Percentiles rank a stretch among this genome's conserved stretches.
Conservation (phyloP, 192 early-diverging fungal species). For the Podila epicladia region DNA sequence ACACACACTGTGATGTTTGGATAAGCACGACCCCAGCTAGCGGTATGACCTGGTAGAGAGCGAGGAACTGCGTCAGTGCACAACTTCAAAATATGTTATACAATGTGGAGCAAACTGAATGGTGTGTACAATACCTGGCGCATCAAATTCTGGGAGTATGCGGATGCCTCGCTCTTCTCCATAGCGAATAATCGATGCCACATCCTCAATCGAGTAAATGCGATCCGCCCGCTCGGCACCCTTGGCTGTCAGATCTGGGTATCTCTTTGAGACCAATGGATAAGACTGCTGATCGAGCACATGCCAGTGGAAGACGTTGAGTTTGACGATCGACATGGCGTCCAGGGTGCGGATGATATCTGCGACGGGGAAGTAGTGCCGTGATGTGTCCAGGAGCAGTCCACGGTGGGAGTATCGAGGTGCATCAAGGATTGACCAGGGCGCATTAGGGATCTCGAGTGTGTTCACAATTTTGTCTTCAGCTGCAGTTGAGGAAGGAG, state of each 20-base stretch:
- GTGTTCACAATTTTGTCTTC: neutral
- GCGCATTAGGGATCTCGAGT: constrained; percentile 34
- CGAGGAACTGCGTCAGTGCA: too few species aligned
- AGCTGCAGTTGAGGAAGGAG: neutral
- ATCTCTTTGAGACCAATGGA: constrained; percentile 68
- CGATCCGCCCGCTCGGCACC: constrained; percentile 70
- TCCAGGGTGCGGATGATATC: constrained; percentile 76
- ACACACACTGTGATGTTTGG: constrained; percentile 65
- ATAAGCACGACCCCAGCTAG: constrained; percentile 50
- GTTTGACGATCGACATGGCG: constrained; percentile 81
- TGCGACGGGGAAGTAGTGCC: constrained; percentile 74
- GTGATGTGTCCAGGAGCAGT: constrained; percentile 76
- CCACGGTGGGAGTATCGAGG: constrained; percentile 77
- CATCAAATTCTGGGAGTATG: constrained; percentile 93
- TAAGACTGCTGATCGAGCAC: constrained; percentile 78
- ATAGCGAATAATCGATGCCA: constrained; percentile 74
- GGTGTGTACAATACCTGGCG: constrained; percentile 49
- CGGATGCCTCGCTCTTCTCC: constrained; percentile 80
- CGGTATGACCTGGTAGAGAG: constrained; percentile 70
- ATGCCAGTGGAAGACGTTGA: constrained; percentile 90
- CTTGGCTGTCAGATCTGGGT: constrained; percentile 72
- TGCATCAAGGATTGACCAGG: constrained; percentile 63
- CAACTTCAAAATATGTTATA: too few species aligned
- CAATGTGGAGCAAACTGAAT: too few species aligned
- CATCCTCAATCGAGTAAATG: constrained; percentile 78